These are phyloP conservation scores for Gnomoniopsis sp. DNA, from an alignment of 2,329 filamentous ascomycete species.

Conservation along the genomic window DNA sequence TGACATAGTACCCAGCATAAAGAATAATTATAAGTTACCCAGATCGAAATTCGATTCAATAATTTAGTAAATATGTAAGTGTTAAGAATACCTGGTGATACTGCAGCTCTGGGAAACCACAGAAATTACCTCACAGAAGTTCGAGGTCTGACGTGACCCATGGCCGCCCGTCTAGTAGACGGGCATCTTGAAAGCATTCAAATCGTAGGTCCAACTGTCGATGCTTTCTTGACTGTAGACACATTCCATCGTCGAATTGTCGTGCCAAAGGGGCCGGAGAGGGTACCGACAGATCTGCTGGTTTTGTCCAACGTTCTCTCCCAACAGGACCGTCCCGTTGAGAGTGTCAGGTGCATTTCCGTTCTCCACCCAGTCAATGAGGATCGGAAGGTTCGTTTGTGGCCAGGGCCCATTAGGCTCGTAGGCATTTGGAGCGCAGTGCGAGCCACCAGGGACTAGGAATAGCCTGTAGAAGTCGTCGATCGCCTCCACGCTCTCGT, in stretches of 20 bases:
- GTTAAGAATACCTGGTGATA: too few species aligned
- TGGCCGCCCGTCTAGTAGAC: slow-evolving; percentile 3
- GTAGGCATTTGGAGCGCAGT: slow-evolving; percentile 41
- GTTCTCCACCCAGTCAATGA: slow-evolving; percentile 50
- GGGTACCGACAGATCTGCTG: slow-evolving; percentile 40
- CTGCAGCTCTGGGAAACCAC: too few species aligned
- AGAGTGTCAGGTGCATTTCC: slow-evolving; percentile 40
- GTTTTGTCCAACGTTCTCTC: slow-evolving; percentile 31
- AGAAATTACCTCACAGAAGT: not conserved
- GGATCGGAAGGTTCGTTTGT: slow-evolving; percentile 16
- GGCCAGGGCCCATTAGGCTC: slow-evolving; percentile 41
- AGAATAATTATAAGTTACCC: too few species aligned
- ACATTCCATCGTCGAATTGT: slow-evolving; percentile 24
- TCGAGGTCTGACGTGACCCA: not conserved
- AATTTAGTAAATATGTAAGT: too few species aligned
- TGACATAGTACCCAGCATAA: too few species aligned
- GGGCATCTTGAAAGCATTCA: slow-evolving; percentile 17
- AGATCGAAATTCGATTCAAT: too few species aligned
- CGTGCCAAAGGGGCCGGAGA: slow-evolving; percentile 36
- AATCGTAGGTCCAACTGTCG: slow-evolving; percentile 16
- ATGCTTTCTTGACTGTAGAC: slow-evolving; percentile 17
- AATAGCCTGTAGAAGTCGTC: slow-evolving; percentile 41
- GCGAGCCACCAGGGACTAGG: slow-evolving; percentile 45
- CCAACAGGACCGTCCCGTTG: slow-evolving; percentile 24
- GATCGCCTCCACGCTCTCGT: slow-evolving; percentile 36